phyloP scores from a whole-genome alignment of 495 filamentous ascomycete species.

The Astrothelium macrocarpum region DNA sequence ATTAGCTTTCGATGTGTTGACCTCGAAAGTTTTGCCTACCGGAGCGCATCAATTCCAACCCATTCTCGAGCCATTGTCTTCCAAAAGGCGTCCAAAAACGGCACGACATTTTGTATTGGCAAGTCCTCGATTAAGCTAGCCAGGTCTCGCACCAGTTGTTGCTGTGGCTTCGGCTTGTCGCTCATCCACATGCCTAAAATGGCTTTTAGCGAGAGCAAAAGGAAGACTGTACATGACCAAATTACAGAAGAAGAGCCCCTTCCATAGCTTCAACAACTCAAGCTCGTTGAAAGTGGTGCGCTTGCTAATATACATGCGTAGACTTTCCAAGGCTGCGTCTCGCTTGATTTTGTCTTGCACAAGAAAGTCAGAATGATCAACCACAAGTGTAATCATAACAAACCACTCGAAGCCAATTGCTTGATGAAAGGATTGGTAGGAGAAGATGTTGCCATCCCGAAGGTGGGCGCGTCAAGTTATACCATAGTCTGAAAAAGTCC shows the following conservation, averaged over 20 bases:
- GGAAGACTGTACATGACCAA: not conserved
- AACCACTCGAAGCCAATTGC: slow-evolving; percentile 70
- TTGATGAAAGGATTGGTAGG: slow-evolving; percentile 62
- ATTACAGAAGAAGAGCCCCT: slow-evolving; percentile 87
- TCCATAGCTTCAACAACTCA: slow-evolving; percentile 89
- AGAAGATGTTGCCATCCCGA: slow-evolving; percentile 39
- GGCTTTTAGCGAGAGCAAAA: not conserved
- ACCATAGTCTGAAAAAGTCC: not conserved
- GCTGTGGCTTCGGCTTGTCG: slow-evolving; percentile 78
- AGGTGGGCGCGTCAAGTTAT: not conserved
- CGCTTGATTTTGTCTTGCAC: slow-evolving; percentile 42
- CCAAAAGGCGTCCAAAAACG: slow-evolving; percentile 77
- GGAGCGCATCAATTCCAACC: slow-evolving; percentile 68
- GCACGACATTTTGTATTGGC: slow-evolving; percentile 49
- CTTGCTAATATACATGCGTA: slow-evolving; percentile 66
- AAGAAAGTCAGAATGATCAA: not conserved
- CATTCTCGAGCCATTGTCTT: slow-evolving; percentile 76
- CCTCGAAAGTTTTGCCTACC: slow-evolving; percentile 32
- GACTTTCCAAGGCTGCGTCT: slow-evolving; percentile 67
- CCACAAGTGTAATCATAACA: slow-evolving; percentile 9
- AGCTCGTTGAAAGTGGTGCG: slow-evolving; percentile 56
- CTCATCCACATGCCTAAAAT: slow-evolving; percentile 74
- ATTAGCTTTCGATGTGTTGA: not conserved
- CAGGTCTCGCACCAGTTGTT: slow-evolving; percentile 68
- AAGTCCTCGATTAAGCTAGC: slow-evolving; percentile 61